phyloP scores from a whole-genome alignment of 75 land plant genomes.

The Selaginella moellendorffii region DNA sequence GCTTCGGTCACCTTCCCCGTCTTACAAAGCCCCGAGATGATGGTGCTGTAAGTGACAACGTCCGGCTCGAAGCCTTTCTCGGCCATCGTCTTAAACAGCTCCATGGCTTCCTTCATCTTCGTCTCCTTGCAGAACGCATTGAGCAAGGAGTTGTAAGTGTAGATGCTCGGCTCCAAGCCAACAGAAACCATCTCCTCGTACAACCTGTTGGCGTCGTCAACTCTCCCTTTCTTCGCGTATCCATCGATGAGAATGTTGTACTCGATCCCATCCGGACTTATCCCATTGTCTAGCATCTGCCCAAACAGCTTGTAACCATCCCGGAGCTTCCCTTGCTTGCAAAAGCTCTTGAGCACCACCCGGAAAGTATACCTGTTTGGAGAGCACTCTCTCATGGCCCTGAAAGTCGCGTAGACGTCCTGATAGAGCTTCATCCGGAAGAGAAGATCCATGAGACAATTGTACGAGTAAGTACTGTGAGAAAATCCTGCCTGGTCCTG shows the following conservation, averaged over 20 bases:
- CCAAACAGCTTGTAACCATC: neutral
- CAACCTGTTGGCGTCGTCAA: conserved; percentile 16
- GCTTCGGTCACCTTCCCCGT: conserved; percentile 40
- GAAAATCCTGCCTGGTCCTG: neutral
- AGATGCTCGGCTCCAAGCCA: conserved; percentile 14
- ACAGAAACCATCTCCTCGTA: conserved; percentile 20
- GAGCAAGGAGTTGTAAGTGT: conserved; percentile 20
- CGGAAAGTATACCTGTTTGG: neutral
- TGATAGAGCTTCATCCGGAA: neutral
- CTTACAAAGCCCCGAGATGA: conserved; percentile 24
- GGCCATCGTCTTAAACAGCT: conserved; percentile 13
- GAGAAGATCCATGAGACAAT: neutral
- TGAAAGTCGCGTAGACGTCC: neutral
- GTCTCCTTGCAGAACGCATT: conserved; percentile 18
- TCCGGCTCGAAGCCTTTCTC: conserved; percentile 7
- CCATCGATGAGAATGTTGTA: conserved; percentile 22
- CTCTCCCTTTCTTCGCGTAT: conserved; percentile 14
- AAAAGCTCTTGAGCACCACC: neutral
- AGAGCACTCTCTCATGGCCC: neutral
- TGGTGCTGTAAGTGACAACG: neutral
- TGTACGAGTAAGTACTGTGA: neutral
- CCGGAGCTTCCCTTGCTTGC: neutral
- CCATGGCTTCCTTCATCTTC: conserved; percentile 17
- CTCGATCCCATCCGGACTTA: neutral
- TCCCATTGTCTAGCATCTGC: neutral